Base-by-base conservation (phyloP, 169 alveolate species). In the Babesia bovis region DNA sequence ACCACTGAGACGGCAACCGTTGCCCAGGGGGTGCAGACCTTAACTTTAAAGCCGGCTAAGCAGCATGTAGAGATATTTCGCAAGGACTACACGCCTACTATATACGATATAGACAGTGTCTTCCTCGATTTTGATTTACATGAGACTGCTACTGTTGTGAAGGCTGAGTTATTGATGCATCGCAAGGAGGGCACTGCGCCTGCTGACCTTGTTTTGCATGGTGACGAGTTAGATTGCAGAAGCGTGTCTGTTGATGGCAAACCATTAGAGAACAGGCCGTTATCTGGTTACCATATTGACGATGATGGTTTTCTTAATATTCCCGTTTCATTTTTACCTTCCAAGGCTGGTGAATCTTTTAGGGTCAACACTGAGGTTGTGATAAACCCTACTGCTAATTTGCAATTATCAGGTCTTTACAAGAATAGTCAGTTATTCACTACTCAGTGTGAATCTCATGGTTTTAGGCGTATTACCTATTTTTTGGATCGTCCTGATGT, bases 401-500 rank as follows among this genome's bases (percentile, higher is more conserved):
- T 85, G 67, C 85, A 85, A 44, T 78, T 90, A 66, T 79, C 86
- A 25, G 97, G 97, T 36, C 84, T 94, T 50, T 94, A 93, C 71
- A 91, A 87, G 75, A 85, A 95, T 25, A 94, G 94, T 45, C 87
- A 83, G 55, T 66, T 91, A 30, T 92, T 91, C 58, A 91, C 93
- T 59, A 92, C 98, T 1, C 98, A 95, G 83, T 93, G 97, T 73
- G 98, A 95, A 70, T 93, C 98, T 0, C 94, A 94, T 56, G 98
- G 98, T 10, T 91, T 94, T 61, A 76, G 96, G 30, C 79, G 94
- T 40, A 93, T 95, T 52, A 93, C 98, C 17, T 93, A 81, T 75
- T 92, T 85, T 89, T 82, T 93, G 42, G 98, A 95, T 74, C 74
- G 98, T 38, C 98, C 98, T 3, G 98, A 95, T 61, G 94, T 93